These are phyloP conservation scores for Penicillium italicum DNA, from an alignment of 2,329 filamentous ascomycete species.

Conservation along the genomic window DNA sequence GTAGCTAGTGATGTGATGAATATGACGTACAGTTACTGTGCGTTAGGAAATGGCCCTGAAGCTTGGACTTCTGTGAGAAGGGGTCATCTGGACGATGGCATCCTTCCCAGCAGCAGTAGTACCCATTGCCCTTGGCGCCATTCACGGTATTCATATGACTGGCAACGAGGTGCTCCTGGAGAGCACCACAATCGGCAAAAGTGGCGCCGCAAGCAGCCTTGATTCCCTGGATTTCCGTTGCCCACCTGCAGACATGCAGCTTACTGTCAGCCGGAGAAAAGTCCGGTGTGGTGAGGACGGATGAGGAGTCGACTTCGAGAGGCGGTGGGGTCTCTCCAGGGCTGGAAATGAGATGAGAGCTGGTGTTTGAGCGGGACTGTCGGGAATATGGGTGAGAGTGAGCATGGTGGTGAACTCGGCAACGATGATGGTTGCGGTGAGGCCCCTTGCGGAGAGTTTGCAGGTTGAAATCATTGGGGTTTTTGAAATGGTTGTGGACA, in stretches of 20 bases:
- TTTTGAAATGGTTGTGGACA: slow-evolving; percentile 29
- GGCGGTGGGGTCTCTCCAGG: slow-evolving; percentile 38
- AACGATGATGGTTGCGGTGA: slow-evolving; percentile 35
- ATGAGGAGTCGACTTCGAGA: slow-evolving; percentile 34
- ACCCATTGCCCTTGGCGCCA: slow-evolving; percentile 40
- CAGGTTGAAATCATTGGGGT: slow-evolving; percentile 23
- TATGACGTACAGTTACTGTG: slow-evolving; percentile 42
- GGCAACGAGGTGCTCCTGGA: slow-evolving; percentile 41
- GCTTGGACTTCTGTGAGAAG: slow-evolving; percentile 46
- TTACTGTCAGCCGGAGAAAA: slow-evolving; percentile 30
- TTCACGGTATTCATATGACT: slow-evolving; percentile 38
- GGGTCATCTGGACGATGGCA: slow-evolving; percentile 43
- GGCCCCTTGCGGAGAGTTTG: slow-evolving; percentile 25
- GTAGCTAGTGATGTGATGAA: not conserved
- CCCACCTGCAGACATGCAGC: slow-evolving; percentile 41
- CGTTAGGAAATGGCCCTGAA: slow-evolving; percentile 45
- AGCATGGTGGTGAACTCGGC: slow-evolving; percentile 31
- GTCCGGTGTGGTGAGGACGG: slow-evolving; percentile 38
- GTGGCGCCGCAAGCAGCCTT: slow-evolving; percentile 34
- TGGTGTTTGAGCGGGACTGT: slow-evolving; percentile 36
- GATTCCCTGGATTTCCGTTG: slow-evolving; percentile 24
- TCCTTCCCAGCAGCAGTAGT: slow-evolving; percentile 45
- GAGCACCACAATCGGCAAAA: slow-evolving; percentile 35
- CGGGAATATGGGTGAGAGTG: slow-evolving; percentile 37
- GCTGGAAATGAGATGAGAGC: slow-evolving; percentile 37